Percentiles rank a stretch among this genome's conserved stretches.
phyloP scores from a whole-genome alignment of 1,284 basidiomycete genomes.

The Coniophora puteana region DNA sequence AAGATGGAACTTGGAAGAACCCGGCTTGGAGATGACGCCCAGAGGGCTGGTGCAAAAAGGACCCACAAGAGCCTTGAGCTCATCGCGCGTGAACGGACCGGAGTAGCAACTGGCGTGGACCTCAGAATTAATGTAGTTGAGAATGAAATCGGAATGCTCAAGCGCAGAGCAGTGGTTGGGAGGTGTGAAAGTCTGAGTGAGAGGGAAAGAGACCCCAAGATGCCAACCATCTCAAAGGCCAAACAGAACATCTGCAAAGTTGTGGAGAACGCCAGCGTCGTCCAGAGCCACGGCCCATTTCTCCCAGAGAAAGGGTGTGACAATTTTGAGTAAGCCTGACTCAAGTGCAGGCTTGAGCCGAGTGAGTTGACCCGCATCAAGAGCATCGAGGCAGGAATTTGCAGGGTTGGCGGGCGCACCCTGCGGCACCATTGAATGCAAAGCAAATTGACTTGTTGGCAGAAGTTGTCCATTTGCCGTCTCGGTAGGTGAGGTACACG shows the following conservation, averaged over 20 bases:
- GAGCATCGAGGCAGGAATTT: too few relatives aligned
- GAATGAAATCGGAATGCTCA: slow-evolving; percentile 3
- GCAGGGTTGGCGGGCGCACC: too few relatives aligned
- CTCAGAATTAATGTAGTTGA: slow-evolving; percentile 2
- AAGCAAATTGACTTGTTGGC: too few relatives aligned
- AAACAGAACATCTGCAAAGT: slow-evolving; percentile 10
- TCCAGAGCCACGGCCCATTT: slow-evolving; percentile 2
- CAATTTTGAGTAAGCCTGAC: too few relatives aligned
- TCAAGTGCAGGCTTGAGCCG: too few relatives aligned
- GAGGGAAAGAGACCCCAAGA: slow-evolving; percentile 5
- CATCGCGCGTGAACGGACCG: background rate
- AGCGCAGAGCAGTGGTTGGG: slow-evolving; percentile 13
- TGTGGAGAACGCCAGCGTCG: background rate
- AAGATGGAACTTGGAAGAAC: slow-evolving; percentile 9
- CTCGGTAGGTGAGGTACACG: too few relatives aligned
- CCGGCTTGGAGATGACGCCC: slow-evolving; percentile 17
- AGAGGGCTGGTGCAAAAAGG: slow-evolving; percentile 19
- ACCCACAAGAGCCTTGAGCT: slow-evolving; percentile 12
- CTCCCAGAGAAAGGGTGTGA: slow-evolving; percentile 11
- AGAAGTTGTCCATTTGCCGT: too few relatives aligned
- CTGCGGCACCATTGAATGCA: too few relatives aligned
- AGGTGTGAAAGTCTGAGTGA: background rate
- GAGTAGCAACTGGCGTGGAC: background rate
- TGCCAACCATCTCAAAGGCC: slow-evolving; percentile 16
- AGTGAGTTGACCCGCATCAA: too few relatives aligned